Percentiles rank a stretch among this genome's conserved stretches.
phyloP scores from a whole-genome alignment of 108 stramenopile species.

The Cyclostephanos invisitatus region DNA sequence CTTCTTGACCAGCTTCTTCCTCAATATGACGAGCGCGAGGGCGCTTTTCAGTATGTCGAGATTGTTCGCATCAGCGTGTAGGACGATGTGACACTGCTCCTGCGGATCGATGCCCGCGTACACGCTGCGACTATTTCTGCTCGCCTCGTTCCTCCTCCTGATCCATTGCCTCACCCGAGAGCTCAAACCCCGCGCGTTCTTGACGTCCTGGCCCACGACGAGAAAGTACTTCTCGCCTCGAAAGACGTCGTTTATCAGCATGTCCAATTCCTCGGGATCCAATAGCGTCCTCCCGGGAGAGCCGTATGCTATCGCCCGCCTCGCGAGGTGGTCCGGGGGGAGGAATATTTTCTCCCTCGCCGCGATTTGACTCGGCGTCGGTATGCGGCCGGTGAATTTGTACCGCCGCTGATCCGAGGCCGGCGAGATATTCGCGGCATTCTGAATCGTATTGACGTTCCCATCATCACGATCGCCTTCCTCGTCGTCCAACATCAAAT shows the following conservation, averaged over 20 bases:
- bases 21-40: slow-evolving; percentile 62
- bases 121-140: slow-evolving; percentile 5
- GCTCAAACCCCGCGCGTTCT: slow-evolving; percentile 51
- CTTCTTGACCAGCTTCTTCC: slow-evolving; percentile 57
- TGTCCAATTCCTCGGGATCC: slow-evolving; percentile 60
- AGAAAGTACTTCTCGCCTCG: slow-evolving; percentile 67
- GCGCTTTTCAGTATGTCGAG: slow-evolving; percentile 78
- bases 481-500: slow-evolving; percentile 18
- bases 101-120: slow-evolving; percentile 45
- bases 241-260: slow-evolving; percentile 64
- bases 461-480: neutral
- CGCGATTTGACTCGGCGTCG: slow-evolving; percentile 64
- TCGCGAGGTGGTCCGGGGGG: slow-evolving; percentile 66
- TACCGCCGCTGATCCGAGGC: slow-evolving; percentile 11
- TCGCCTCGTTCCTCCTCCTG: slow-evolving; percentile 18
- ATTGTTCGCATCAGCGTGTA: slow-evolving; percentile 79
- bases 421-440: neutral
- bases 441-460: slow-evolving; percentile 1
- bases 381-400: slow-evolving; percentile 31
- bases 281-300: slow-evolving; percentile 70
- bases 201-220: slow-evolving; percentile 73
- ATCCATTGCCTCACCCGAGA: slow-evolving; percentile 47
- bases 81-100: slow-evolving; percentile 79
- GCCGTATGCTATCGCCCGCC: slow-evolving; percentile 75
- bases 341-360: slow-evolving; percentile 71